A percentile compares a stretch with the other conserved stretches of the same genome.
phyloP scores from a whole-genome alignment of 176 grass and related monocot species.

The Echinochloa phyllopogon region DNA sequence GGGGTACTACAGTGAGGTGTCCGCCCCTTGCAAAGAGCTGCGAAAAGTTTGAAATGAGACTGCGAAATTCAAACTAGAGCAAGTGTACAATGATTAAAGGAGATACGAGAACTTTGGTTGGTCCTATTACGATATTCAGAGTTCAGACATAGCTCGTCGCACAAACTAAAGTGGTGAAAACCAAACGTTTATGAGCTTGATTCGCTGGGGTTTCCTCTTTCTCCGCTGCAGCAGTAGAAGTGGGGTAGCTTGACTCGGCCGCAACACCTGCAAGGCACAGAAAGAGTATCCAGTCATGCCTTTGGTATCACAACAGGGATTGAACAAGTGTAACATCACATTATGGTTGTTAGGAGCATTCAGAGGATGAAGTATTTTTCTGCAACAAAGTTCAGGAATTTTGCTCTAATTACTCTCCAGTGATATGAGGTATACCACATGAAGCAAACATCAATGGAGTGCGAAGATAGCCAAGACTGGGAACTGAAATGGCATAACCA shows the following conservation, averaged over 20 bases:
- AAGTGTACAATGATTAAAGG: background rate
- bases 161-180: background rate
- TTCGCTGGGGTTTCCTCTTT: constrained; percentile 52
- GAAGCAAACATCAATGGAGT: background rate
- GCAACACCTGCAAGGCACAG: constrained; percentile 65
- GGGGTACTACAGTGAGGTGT: background rate
- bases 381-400: background rate
- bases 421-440: background rate
- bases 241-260: constrained; percentile 92
- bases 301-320: background rate
- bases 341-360: background rate
- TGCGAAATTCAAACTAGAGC: background rate
- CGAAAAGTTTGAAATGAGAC: background rate
- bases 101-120: background rate
- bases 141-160: background rate
- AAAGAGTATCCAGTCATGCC: background rate
- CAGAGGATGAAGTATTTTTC: background rate
- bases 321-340: background rate
- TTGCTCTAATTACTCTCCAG: background rate
- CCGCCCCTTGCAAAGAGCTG: background rate
- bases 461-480: background rate
- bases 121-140: background rate
- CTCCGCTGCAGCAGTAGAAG: constrained; percentile 93
- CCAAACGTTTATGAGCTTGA: constrained; percentile 40
- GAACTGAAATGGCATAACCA: constrained; percentile 4